Conservation (phyloP, 306 rosid genomes). For the Dryas octopetala region DNA sequence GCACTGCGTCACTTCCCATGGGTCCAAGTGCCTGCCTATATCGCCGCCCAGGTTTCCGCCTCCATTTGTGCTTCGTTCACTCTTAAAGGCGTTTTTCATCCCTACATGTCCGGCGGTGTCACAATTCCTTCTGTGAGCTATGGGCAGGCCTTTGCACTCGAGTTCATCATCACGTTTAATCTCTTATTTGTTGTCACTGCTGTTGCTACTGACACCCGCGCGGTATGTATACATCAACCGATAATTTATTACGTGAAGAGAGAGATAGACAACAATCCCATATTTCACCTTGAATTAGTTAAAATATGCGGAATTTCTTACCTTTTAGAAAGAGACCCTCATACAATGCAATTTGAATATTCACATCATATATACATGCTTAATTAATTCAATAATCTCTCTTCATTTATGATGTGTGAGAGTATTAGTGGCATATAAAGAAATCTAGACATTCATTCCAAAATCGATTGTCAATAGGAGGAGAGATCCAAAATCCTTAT, state of each 20-base stretch:
- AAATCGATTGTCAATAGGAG: too few relatives aligned
- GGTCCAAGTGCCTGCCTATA: constrained; percentile 82
- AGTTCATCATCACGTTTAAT: constrained; percentile 77
- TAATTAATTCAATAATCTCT: not conserved
- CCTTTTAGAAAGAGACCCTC: too few relatives aligned
- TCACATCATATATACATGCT: not conserved
- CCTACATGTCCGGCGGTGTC: constrained; percentile 76
- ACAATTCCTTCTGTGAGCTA: constrained; percentile 57
- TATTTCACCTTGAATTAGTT: not conserved
- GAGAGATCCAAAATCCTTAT: too few relatives aligned
- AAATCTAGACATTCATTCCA: too few relatives aligned
- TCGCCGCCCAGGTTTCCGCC: constrained; percentile 74
- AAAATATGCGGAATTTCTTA: not conserved
- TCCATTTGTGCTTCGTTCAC: constrained; percentile 81
- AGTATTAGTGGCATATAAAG: not conserved
- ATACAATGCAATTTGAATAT: not conserved
- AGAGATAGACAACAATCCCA: not conserved
- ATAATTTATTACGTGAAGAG: too few relatives aligned
- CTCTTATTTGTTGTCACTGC: constrained; percentile 90
- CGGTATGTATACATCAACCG: constrained; percentile 32
- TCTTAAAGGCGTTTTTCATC: constrained; percentile 75
- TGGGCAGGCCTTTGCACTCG: constrained; percentile 81
- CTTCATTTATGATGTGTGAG: not conserved
- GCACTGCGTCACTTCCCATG: constrained; percentile 83
- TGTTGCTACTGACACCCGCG: constrained; percentile 90